Conservation (phyloP, 148 eudicot genomes). For the Rhododendron kiyosumense region DNA sequence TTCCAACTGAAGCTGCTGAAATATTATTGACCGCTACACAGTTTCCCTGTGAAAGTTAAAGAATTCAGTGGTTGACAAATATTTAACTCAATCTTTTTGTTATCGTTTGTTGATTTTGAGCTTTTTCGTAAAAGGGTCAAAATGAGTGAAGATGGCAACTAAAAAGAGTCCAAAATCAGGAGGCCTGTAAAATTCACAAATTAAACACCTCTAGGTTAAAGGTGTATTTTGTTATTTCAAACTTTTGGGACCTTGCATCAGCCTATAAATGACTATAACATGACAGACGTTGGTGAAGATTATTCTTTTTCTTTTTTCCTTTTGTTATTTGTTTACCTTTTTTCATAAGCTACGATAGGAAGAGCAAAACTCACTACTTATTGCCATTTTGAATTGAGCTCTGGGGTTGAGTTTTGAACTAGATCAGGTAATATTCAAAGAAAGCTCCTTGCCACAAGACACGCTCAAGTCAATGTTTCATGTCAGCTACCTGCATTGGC, state of each 20-base stretch:
- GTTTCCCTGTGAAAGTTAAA: no score
- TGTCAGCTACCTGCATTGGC: constrained; percentile 76
- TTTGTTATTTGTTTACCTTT: background rate
- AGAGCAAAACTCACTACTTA: background rate
- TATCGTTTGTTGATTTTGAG: background rate
- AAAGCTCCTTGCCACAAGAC: constrained; percentile 66
- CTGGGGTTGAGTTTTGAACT: background rate
- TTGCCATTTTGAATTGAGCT: background rate
- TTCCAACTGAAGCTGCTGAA: background rate
- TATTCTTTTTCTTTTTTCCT: background rate
- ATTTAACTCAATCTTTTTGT: background rate
- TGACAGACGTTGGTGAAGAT: background rate
- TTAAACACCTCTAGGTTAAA: background rate
- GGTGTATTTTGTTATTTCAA: background rate
- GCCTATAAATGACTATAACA: background rate
- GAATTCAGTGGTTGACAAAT: background rate
- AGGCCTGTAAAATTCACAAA: background rate
- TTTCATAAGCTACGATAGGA: background rate
- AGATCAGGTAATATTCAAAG: constrained; percentile 77
- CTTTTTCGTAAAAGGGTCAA: background rate
- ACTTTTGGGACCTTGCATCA: background rate
- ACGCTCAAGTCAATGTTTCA: constrained; percentile 90
- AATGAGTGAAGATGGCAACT: background rate
- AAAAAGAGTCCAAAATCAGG: background rate
- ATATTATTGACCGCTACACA: background rate